Base-by-base conservation (phyloP, 2,329 filamentous ascomycete genomes). In the Fusarium anguioides region DNA sequence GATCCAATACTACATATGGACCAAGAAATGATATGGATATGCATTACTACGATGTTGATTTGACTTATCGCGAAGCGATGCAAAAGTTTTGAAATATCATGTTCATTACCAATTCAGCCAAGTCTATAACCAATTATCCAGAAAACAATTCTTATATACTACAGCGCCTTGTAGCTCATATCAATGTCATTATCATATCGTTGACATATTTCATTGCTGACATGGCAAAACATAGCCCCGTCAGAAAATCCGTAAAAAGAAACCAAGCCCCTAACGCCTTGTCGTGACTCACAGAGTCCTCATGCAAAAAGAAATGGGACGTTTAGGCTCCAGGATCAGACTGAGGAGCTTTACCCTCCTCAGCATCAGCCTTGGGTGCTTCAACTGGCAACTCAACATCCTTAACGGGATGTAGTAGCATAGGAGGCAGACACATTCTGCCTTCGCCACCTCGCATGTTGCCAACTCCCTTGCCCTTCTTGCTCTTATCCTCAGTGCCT, bases 361-460 rank as follows among this genome's bases (percentile, higher is more conserved):
- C 70, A 41, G 81, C 81, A 4, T 81, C 80, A 6, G 82, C 83
- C 3, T 84, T 79, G 39, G 84, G 81, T 24, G 84, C 84, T 76
- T 86, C 89, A 3, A 91, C 87, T 9, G 88, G 86, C 48, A 90
- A 72, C 57, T 90, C 87, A 7, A 94, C 85, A 51, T 87, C 86
- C 82, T 97, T 97, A 51, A 97, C 86, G 0, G 94, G 94, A 83
- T 97, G 94, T 66, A 97, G 79, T 64, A 97, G 80, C 90, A 97
- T 95, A 1, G 91, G 92, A 9, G 94, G 93, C 37, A 97, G 81
- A 79, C 94, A 97, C 93, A 97, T 96, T 60, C 94, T 86, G 12
- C 93, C 93, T 77, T 94, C 91, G 17, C 90, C 89, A 45, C 89
- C 86, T 47, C 82, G 84, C 85, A 88, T 90, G 66, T 79, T 76